A percentile compares a stretch with the other conserved stretches of the same genome.
phyloP scores from a whole-genome alignment of 129 eudicot genomes.

The Daucus carota region DNA sequence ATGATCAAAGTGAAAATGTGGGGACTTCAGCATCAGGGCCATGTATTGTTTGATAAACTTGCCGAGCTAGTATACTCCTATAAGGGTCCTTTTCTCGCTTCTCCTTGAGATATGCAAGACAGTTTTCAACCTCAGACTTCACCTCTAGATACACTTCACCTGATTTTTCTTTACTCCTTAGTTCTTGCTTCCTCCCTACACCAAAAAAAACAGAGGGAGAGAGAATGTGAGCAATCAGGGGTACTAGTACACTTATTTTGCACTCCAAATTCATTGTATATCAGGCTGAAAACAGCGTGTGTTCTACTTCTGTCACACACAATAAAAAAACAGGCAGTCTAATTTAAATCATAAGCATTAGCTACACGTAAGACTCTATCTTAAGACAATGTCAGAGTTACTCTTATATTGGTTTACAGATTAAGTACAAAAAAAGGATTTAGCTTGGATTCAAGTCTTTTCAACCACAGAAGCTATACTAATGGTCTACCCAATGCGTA shows the following conservation, averaged over 20 bases:
- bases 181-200: conserved; percentile 57
- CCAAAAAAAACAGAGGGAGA: background rate
- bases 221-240: background rate
- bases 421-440: background rate
- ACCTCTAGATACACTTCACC: conserved; percentile 54
- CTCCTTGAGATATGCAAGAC: conserved; percentile 52
- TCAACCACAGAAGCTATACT: background rate
- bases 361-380: background rate
- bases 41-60: conserved; percentile 43
- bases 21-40: conserved; percentile 57
- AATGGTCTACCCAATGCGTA: background rate
- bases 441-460: background rate
- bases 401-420: background rate
- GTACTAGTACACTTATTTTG: background rate
- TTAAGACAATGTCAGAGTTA: background rate
- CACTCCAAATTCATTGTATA: background rate
- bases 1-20: conserved; percentile 41
- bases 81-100: conserved; percentile 69
- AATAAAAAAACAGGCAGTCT: background rate
- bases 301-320: background rate
- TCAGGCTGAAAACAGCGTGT: background rate
- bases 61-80: conserved; percentile 53
- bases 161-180: conserved; percentile 53
- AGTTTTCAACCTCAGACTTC: conserved; percentile 65
- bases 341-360: background rate